These are phyloP conservation scores for Helianthus tuberosus DNA, from an alignment of 129 eudicot species.

Conservation along the genomic window DNA sequence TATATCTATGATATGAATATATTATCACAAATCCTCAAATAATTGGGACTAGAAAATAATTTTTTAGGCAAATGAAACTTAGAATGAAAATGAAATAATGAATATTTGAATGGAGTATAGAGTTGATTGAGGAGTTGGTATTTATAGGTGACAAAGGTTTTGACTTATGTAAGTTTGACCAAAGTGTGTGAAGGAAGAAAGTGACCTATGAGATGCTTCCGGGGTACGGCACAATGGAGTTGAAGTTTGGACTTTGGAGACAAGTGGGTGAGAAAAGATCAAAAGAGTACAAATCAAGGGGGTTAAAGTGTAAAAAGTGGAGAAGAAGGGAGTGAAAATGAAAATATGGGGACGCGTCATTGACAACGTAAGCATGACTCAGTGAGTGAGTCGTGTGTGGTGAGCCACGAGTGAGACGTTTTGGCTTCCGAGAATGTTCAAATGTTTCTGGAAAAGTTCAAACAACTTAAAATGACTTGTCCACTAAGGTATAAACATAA, in stretches of 20 bases:
- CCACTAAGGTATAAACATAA: slow-evolving; percentile 17
- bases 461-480: slow-evolving; percentile 12
- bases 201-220: slow-evolving; percentile 29
- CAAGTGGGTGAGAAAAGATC: slow-evolving; percentile 22
- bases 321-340: slow-evolving; percentile 3
- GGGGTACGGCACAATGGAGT: slow-evolving; percentile 22
- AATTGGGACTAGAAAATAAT: background rate
- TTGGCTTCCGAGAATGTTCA: slow-evolving; percentile 27
- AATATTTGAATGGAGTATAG: slow-evolving; percentile 23
- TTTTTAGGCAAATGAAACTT: slow-evolving; percentile 20
- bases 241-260: slow-evolving; percentile 33
- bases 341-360: slow-evolving; percentile 30
- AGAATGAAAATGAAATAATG: background rate
- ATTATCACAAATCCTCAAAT: background rate
- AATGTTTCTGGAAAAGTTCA: slow-evolving; percentile 27
- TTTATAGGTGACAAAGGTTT: slow-evolving; percentile 40
- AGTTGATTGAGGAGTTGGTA: slow-evolving; percentile 21
- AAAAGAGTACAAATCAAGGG: background rate
- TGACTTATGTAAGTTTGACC: slow-evolving; percentile 48
- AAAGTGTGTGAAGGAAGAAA: slow-evolving; percentile 32
- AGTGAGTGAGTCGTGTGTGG: slow-evolving; percentile 39
- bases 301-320: background rate
- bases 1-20: background rate
- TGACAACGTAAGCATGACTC: slow-evolving; percentile 46
- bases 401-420: slow-evolving; percentile 31